Evolutionary conservation across 371 early-diverging fungal genomes (phyloP).

Genomic region (Rhizopus stolonifer): DNA sequence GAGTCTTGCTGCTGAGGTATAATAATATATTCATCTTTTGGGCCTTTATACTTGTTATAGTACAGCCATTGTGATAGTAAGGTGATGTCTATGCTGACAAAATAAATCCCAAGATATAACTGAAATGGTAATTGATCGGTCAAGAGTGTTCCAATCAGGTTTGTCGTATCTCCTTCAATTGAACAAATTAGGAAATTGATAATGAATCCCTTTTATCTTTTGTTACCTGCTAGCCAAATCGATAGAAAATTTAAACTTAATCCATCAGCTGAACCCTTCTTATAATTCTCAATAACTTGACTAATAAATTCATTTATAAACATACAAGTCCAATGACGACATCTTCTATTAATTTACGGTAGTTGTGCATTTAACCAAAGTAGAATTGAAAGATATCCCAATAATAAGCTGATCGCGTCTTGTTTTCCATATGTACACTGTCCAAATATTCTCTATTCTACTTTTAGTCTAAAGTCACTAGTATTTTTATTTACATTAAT

Average conservation of each 20-base stretch:
- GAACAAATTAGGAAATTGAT: slow-evolving; percentile 1
- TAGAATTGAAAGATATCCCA: slow-evolving; percentile 63
- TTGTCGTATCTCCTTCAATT: slow-evolving; percentile 63
- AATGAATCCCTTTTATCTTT: not conserved
- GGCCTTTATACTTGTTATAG: slow-evolving; percentile 28
- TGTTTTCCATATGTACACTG: slow-evolving; percentile 51
- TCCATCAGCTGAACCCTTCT: slow-evolving; percentile 47
- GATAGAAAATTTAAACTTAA: slow-evolving; percentile 58
- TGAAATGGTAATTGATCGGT: slow-evolving; percentile 78
- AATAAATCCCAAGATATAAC: slow-evolving; percentile 50
- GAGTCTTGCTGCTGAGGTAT: slow-evolving; percentile 17
- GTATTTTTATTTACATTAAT: slow-evolving; percentile 25
- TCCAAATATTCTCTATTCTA: slow-evolving; percentile 33
- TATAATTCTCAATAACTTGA: slow-evolving; percentile 60
- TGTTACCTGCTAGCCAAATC: slow-evolving; percentile 66
- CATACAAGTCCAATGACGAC: not conserved
- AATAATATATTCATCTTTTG: slow-evolving; percentile 21
- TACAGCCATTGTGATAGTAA: slow-evolving; percentile 41
- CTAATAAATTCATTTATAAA: slow-evolving; percentile 47
- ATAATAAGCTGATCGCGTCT: slow-evolving; percentile 31
- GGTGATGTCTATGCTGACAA: slow-evolving; percentile 44
- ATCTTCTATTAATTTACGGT: slow-evolving; percentile 52
- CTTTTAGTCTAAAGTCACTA: not conserved
- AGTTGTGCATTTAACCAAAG: slow-evolving; percentile 77
- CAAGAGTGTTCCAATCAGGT: slow-evolving; percentile 68